phyloP scores from a whole-genome alignment of 805 yeast genomes.

The Pichia membranifaciens region DNA sequence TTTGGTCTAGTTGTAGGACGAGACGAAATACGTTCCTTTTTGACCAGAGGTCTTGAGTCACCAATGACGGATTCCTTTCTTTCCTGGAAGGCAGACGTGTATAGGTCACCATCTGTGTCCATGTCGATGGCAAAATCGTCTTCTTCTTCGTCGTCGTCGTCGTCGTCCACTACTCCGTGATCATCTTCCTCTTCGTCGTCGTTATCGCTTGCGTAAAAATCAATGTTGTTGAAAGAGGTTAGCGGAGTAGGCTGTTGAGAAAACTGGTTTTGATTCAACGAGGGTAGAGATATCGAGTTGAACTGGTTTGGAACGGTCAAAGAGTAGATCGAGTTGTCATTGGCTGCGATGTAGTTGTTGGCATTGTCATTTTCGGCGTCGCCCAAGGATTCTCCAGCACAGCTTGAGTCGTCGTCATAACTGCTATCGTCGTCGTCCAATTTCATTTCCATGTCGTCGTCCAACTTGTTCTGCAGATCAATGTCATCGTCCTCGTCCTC shows the following conservation, averaged over 20 bases:
- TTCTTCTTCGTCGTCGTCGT: slow-evolving; percentile 14
- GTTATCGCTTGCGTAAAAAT: slow-evolving; percentile 4
- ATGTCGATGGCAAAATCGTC: slow-evolving; percentile 15
- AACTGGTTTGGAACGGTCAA: slow-evolving; percentile 22
- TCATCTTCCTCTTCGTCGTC: slow-evolving; percentile 6
- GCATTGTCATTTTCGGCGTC: slow-evolving; percentile 15
- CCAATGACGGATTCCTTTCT: slow-evolving; percentile 23
- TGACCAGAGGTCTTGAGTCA: slow-evolving; percentile 16
- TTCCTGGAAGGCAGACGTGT: slow-evolving; percentile 28
- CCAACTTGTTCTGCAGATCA: slow-evolving; percentile 22
- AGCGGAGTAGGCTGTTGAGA: neutral
- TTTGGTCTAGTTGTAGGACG: slow-evolving; percentile 17
- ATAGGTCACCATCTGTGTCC: slow-evolving; percentile 23
- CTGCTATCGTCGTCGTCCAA: slow-evolving; percentile 12
- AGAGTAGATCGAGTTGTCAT: slow-evolving; percentile 24
- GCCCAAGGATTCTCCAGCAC: slow-evolving; percentile 6
- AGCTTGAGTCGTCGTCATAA: slow-evolving; percentile 6
- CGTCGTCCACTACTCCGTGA: slow-evolving; percentile 2
- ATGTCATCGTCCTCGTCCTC: slow-evolving; percentile 30
- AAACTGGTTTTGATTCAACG: neutral
- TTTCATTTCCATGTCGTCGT: slow-evolving; percentile 26
- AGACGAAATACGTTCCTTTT: slow-evolving; percentile 17
- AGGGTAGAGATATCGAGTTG: neutral
- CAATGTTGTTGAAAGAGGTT: neutral
- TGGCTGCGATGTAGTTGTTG: slow-evolving; percentile 16